Conservation (phyloP, 2,329 filamentous ascomycete genomes). For the Cladorrhinum sp. region DNA sequence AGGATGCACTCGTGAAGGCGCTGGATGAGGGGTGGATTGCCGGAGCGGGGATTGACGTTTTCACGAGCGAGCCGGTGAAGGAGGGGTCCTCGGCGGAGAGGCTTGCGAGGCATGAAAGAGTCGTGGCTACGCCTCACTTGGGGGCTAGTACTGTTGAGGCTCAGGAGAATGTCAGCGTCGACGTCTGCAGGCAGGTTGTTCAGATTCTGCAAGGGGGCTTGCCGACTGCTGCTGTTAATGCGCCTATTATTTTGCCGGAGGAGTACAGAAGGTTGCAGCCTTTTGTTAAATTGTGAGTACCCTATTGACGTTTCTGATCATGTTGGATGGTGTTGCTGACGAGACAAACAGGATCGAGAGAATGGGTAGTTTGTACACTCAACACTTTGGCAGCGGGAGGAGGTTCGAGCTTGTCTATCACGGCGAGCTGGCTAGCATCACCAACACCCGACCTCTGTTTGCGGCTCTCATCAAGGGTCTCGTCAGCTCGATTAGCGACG, state of each 20-base stretch:
- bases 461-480: constrained; percentile 77
- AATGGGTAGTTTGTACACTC: constrained; percentile 76
- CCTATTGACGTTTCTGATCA: neutral
- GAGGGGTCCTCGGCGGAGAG: constrained; percentile 56
- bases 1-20: constrained; percentile 67
- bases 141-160: constrained; percentile 79
- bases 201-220: constrained; percentile 70
- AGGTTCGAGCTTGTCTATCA: constrained; percentile 76
- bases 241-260: constrained; percentile 75
- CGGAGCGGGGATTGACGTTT: constrained; percentile 77
- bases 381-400: constrained; percentile 64
- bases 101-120: constrained; percentile 66
- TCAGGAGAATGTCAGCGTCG: constrained; percentile 78
- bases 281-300: constrained; percentile 59
- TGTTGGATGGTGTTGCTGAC: neutral
- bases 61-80: constrained; percentile 66
- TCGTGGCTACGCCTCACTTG: constrained; percentile 75
- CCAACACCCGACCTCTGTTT: constrained; percentile 75
- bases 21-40: constrained; percentile 69
- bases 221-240: constrained; percentile 75
- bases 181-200: constrained; percentile 77
- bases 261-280: constrained; percentile 76
- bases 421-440: constrained; percentile 67
- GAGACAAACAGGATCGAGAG: constrained; percentile 57
- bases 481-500: constrained; percentile 64